A percentile compares a stretch with the other conserved stretches of the same genome.
phyloP scores from a whole-genome alignment of 495 filamentous ascomycete species.

The Penicillium arizonense region DNA sequence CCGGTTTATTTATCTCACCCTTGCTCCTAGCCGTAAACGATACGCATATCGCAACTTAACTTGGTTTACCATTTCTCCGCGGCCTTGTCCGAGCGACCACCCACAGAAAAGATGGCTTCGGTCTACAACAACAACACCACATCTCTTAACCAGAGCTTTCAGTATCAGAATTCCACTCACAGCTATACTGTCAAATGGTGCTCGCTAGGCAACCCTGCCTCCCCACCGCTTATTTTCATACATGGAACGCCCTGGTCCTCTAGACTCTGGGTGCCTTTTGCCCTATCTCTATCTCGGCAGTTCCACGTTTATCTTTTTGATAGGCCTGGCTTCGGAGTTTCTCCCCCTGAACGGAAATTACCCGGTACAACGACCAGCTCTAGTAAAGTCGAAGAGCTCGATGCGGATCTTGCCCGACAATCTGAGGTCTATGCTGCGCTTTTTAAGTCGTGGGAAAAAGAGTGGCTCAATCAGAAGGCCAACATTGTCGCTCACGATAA shows the following conservation, averaged over 20 bases:
- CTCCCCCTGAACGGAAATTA: conserved; percentile 13
- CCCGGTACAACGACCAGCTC: conserved; percentile 1
- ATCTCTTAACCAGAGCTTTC: conserved; percentile 23
- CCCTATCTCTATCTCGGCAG: conserved; percentile 19
- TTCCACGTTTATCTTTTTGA: conserved; percentile 40
- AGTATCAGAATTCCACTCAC: conserved; percentile 17
- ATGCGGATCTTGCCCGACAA: conserved; percentile 26
- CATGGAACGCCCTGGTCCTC: conserved; percentile 41
- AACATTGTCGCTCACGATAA: conserved; percentile 37
- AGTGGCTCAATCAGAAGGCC: conserved; percentile 11
- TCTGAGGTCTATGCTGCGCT: conserved; percentile 30
- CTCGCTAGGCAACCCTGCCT: conserved; percentile 14
- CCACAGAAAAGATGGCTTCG: no score
- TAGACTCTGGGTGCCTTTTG: conserved; percentile 27
- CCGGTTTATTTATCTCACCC: no score
- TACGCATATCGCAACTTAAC: no score
- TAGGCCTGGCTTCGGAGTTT: conserved; percentile 34
- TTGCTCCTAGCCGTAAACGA: no score
- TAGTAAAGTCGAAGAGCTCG: conserved; percentile 12
- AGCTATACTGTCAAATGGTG: conserved; percentile 26
- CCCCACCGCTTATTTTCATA: conserved; percentile 29
- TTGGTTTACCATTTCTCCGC: no score
- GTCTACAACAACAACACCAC: no score
- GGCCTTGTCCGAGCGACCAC: no score
- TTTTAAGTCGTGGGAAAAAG: conserved; percentile 19